Conservation (phyloP, 208 protist genomes). For the Trypanosoma melophagium region DNA sequence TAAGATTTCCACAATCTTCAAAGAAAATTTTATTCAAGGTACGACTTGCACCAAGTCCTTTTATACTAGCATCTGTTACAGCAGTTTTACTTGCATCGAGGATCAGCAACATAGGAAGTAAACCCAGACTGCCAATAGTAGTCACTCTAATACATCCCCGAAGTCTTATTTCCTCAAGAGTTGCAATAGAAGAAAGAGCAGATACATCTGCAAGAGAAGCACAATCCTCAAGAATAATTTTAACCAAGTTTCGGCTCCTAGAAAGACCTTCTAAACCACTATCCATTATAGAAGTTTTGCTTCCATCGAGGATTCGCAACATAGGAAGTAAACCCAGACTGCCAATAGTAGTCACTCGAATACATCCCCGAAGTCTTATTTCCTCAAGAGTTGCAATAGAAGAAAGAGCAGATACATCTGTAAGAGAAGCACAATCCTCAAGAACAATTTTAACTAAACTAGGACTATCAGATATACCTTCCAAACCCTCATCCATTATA, state of each 20-base stretch:
- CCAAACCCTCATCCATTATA: background rate
- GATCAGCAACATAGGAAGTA: background rate
- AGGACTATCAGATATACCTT: background rate
- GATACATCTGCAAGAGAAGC: background rate
- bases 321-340: conserved; percentile 6
- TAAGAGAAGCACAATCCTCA: background rate
- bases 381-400: conserved; percentile 5
- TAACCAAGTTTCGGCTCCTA: background rate
- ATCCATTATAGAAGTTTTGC: conserved; percentile 5
- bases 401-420: background rate
- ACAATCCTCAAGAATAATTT: conserved; percentile 4
- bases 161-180: conserved; percentile 6
- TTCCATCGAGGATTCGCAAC: background rate
- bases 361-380: background rate
- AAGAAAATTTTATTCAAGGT: background rate
- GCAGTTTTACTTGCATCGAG: conserved; percentile 10
- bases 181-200: conserved; percentile 4
- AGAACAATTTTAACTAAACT: conserved; percentile 1
- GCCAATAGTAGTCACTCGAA: background rate
- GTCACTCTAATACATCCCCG: background rate
- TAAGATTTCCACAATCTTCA: conserved; percentile 3
- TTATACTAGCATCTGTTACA: conserved; percentile 3
- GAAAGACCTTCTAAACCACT: background rate
- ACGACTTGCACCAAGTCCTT: background rate
- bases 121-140: background rate